Conservation (phyloP, 2,329 filamentous ascomycete genomes). For the Calycina marina region DNA sequence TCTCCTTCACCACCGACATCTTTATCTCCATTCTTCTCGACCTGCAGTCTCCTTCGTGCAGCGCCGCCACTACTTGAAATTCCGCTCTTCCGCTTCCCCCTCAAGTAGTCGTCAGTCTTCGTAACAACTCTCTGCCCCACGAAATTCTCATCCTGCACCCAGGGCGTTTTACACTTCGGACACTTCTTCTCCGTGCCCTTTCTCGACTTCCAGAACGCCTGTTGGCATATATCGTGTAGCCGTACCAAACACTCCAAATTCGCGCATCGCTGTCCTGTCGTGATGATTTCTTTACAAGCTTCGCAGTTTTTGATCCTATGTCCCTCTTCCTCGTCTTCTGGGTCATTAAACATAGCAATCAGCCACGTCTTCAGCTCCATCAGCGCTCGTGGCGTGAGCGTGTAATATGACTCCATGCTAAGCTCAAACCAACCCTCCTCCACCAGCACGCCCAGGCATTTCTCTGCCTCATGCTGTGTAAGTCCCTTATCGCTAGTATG, state of each 20-base stretch:
- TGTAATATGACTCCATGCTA: slow-evolving; percentile 58
- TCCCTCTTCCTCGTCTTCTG: slow-evolving; percentile 42
- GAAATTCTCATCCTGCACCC: slow-evolving; percentile 26
- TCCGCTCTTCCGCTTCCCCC: slow-evolving; percentile 19
- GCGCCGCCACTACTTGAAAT: too few species aligned
- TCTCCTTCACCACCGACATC: too few species aligned
- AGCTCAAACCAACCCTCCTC: slow-evolving; percentile 75
- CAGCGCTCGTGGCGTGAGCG: slow-evolving; percentile 59
- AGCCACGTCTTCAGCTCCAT: slow-evolving; percentile 80
- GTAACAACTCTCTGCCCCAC: slow-evolving; percentile 23
- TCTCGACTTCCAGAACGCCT: slow-evolving; percentile 53
- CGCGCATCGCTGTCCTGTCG: slow-evolving; percentile 63
- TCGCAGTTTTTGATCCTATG: slow-evolving; percentile 75
- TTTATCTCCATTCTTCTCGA: slow-evolving; percentile 9
- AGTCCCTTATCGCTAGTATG: slow-evolving; percentile 39
- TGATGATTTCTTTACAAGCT: slow-evolving; percentile 82
- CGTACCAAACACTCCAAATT: slow-evolving; percentile 53
- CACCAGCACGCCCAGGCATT: slow-evolving; percentile 52
- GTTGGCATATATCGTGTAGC: slow-evolving; percentile 63
- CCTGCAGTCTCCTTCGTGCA: slow-evolving; percentile 9
- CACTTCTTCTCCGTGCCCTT: slow-evolving; percentile 45
- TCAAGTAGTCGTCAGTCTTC: slow-evolving; percentile 20
- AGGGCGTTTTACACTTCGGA: slow-evolving; percentile 40
- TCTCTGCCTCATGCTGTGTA: slow-evolving; percentile 65
- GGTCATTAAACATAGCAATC: slow-evolving; percentile 68